These are phyloP conservation scores for Helotiales sp. DNA, from an alignment of 2,329 filamentous ascomycete species.

Conservation along the genomic window DNA sequence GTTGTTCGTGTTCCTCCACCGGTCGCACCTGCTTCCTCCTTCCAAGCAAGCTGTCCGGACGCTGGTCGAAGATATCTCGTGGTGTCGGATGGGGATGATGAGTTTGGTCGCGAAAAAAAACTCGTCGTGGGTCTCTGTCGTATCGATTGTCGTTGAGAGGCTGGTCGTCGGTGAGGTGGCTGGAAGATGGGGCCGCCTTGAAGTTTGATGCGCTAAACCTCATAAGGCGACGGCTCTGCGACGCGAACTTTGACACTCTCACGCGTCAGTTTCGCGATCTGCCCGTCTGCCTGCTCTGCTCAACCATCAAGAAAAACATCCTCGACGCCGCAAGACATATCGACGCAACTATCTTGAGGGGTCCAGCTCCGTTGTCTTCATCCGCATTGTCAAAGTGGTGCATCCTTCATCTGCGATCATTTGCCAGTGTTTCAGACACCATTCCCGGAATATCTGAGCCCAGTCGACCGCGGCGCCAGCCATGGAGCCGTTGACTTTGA, in stretches of 20 bases:
- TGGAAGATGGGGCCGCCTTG: background rate
- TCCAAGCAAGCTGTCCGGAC: background rate
- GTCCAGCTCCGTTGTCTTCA: background rate
- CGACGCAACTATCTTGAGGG: background rate
- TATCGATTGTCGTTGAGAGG: conserved; percentile 17
- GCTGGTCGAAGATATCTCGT: background rate
- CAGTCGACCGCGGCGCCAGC: background rate
- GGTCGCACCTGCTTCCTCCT: background rate
- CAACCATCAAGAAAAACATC: background rate
- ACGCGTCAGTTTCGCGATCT: background rate
- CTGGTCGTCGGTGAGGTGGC: conserved; percentile 15
- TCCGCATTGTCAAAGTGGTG: background rate
- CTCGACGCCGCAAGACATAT: background rate
- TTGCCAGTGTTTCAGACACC: background rate
- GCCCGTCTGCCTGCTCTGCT: conserved; percentile 2
- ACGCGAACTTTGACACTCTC: background rate
- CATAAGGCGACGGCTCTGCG: too few relatives aligned
- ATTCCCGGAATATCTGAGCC: background rate
- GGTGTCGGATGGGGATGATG: background rate
- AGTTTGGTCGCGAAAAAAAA: background rate
- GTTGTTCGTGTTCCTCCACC: background rate
- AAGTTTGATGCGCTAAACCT: too few relatives aligned
- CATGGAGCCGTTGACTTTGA: conserved; percentile 45
- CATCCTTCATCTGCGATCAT: background rate
- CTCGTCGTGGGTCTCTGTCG: background rate